phyloP scores from a whole-genome alignment of 352 stramenopile genomes.

The Synura sp. region DNA sequence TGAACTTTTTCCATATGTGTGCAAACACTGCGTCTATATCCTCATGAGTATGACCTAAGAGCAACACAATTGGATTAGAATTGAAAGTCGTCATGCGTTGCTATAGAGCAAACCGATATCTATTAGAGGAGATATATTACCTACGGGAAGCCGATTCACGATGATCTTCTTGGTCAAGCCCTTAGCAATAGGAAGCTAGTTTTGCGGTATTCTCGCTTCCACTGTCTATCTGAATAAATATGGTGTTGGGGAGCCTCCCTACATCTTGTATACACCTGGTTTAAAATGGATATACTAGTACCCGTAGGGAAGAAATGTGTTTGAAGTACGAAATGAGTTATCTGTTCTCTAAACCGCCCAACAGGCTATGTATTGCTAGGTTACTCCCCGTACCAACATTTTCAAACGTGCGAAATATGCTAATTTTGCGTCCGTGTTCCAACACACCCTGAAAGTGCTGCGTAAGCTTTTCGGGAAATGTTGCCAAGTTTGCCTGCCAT shows the following conservation, averaged over 20 bases:
- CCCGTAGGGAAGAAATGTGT: too few relatives aligned
- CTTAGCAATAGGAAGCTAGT: background rate
- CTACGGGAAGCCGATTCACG: background rate
- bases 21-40: conserved; percentile 14
- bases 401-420: background rate
- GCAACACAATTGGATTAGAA: too few relatives aligned
- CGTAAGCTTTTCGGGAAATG: background rate
- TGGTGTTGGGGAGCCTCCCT: background rate
- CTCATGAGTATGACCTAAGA: conserved; percentile 3
- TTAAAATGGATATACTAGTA: too few relatives aligned
- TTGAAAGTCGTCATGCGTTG: too few relatives aligned
- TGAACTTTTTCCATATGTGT: background rate
- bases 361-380: background rate
- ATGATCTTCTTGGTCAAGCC: background rate
- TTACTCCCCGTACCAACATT: background rate
- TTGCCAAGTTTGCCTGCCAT: background rate
- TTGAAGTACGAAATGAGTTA: too few relatives aligned
- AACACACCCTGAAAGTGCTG: background rate
- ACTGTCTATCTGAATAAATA: conserved; percentile 8
- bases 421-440: background rate
- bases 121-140: too few relatives aligned
- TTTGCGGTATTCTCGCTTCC: background rate
- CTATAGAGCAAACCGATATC: too few relatives aligned
- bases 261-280: too few relatives aligned
- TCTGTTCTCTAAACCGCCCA: background rate